Conservation (phyloP, 208 protist genomes). For the Crithidia brevicula region DNA sequence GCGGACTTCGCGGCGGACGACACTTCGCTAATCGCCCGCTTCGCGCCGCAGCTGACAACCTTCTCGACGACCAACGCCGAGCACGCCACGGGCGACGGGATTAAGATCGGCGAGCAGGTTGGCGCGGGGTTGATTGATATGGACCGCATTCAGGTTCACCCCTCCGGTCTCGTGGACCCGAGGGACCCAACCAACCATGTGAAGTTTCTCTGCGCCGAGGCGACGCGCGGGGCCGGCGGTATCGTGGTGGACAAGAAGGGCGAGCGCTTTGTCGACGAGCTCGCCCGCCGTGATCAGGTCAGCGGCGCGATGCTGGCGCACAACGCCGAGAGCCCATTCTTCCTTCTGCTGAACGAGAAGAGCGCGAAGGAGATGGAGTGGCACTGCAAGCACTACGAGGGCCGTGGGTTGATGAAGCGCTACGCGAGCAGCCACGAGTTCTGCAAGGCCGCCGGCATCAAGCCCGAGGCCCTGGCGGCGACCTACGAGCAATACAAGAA, state of each 20-base stretch:
- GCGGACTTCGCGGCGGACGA: slow-evolving; percentile 26
- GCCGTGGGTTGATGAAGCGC: slow-evolving; percentile 73
- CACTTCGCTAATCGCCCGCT: slow-evolving; percentile 61
- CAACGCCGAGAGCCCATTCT: slow-evolving; percentile 52
- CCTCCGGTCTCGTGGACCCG: slow-evolving; percentile 93
- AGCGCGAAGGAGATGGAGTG: slow-evolving; percentile 70
- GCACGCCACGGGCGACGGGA: slow-evolving; percentile 79
- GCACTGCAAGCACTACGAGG: slow-evolving; percentile 84
- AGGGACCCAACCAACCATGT: slow-evolving; percentile 69
- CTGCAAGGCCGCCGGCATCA: slow-evolving; percentile 51
- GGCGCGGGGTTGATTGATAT: slow-evolving; percentile 66
- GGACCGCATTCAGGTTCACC: slow-evolving; percentile 90
- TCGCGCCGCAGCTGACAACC: slow-evolving; percentile 58
- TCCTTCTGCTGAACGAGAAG: slow-evolving; percentile 64
- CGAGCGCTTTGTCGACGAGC: slow-evolving; percentile 93
- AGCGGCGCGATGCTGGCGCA: slow-evolving; percentile 68
- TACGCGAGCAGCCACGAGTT: slow-evolving; percentile 49
- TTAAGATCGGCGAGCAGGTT: slow-evolving; percentile 67
- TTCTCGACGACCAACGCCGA: slow-evolving; percentile 92
- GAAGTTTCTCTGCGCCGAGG: slow-evolving; percentile 96
- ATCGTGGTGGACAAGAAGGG: slow-evolving; percentile 72
- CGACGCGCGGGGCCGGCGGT: slow-evolving; percentile 92
- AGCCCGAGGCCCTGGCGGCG: slow-evolving; percentile 26
- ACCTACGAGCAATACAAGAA: slow-evolving; percentile 64
- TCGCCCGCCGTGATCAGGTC: slow-evolving; percentile 90